Conservation (phyloP, 2,329 filamentous ascomycete genomes). For the Parastagonospora avenae region DNA sequence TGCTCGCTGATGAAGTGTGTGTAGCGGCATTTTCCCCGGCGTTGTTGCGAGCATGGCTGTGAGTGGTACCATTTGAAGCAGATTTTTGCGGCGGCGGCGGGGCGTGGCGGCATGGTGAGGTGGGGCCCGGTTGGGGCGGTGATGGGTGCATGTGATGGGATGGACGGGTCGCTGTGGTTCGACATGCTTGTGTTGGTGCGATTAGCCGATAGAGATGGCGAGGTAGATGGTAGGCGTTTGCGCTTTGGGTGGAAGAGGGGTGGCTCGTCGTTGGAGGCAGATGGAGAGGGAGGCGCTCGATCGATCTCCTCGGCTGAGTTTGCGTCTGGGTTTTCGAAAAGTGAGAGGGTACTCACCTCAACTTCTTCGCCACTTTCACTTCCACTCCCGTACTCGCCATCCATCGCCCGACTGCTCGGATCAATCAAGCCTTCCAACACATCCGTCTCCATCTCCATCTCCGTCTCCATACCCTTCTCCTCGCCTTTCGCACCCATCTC, state of each 20-base stretch:
- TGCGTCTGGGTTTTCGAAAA: background rate
- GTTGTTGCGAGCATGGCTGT: conserved; percentile 18
- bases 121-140: background rate
- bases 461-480: background rate
- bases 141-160: background rate
- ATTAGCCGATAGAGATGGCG: background rate
- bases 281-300: background rate
- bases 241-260: conserved; percentile 24
- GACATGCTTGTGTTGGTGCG: too few species aligned
- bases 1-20: conserved; percentile 11
- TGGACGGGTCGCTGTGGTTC: background rate
- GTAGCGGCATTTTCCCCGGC: conserved; percentile 8
- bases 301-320: background rate
- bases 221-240: background rate
- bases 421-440: background rate
- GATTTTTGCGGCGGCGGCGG: conserved; percentile 1
- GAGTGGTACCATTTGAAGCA: conserved; percentile 35
- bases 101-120: background rate
- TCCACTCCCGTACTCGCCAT: background rate
- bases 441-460: background rate
- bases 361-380: background rate
- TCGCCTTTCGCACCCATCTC: too few species aligned
- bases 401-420: background rate
- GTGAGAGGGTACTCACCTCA: background rate
- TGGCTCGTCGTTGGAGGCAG: background rate